Evolutionary conservation across 148 eudicot genomes (phyloP), one percentile per base, ranked within the genome.

Genomic region (Rhododendron williamsianum): DNA sequence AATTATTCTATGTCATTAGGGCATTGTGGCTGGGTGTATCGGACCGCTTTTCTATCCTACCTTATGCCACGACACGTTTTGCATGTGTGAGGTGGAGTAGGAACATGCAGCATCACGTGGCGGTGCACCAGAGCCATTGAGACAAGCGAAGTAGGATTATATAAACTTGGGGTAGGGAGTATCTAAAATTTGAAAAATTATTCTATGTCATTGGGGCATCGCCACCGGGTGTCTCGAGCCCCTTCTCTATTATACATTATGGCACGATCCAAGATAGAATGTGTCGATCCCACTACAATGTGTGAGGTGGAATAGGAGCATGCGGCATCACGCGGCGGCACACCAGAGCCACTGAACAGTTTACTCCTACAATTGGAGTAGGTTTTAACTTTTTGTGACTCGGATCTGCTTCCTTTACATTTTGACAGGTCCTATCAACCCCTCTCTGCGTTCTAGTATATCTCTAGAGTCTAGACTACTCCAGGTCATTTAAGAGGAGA

Each of bases 181-280:
- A 4, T 16, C 19, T 13, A 54, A 18, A 54, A 54, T 3, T 4
- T 18, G 23, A 18, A 54, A 18, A 54, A 54, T 54, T 54, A 54
- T 54, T 54, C 21, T 3, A 54, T 18, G 6, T 0, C 0, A 18
- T 18, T 12, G 21, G 19, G 60, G 21, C 23, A 54, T 16, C 0
- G 7, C 6, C 6, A 54, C 23, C 7, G 1, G 1, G 23, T 16
- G 19, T 54, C 58, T 13, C 18, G 0, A 3, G 58, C 4, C 4
- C 1, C 16, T 10, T 12, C 60, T 54, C 60, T 54, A 54, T 16
- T 6, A 54, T 12, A 54, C 54, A 51, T 51, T 51, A 51, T 51
- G 54, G 18, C 3, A 12, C 0, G 0, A 51, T 0, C 15, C 1
- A 51, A 51, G 18, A 0, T 0, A 12, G 0, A 51, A 51, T 12